Evolutionary conservation across 179 eudicot species (phyloP).

Genomic region (Amaranthus tricolor): DNA sequence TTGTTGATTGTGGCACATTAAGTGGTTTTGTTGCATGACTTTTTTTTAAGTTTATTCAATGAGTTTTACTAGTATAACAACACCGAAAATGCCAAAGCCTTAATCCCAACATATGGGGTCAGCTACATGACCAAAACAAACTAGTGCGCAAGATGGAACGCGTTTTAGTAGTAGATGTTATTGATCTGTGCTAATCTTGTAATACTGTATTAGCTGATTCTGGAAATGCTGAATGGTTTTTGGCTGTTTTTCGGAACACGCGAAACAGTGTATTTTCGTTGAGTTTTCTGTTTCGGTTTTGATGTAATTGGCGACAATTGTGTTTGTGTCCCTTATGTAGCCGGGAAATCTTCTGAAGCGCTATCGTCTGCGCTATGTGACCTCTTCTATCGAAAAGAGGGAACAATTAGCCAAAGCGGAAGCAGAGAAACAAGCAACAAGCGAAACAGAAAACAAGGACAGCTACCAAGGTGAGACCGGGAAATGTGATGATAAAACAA

Average conservation of each 20-base stretch:
- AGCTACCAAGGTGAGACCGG: constrained; percentile 18
- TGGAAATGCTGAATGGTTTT: not conserved
- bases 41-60: too few species aligned
- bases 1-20: too few species aligned
- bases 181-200: too few species aligned
- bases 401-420: constrained; percentile 44
- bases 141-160: too few species aligned
- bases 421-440: constrained; percentile 30
- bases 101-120: too few species aligned
- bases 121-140: too few species aligned
- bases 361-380: constrained; percentile 58
- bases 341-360: constrained; percentile 58
- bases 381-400: constrained; percentile 81
- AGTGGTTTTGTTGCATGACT: too few species aligned
- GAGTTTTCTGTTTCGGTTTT: not conserved
- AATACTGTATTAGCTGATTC: constrained; percentile 3
- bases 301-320: not conserved
- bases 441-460: constrained; percentile 24
- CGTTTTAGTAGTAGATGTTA: too few species aligned
- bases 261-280: not conserved
- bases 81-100: too few species aligned
- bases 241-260: constrained; percentile 24
- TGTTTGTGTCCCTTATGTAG: constrained; percentile 34
- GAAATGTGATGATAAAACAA: constrained; percentile 31
- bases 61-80: too few species aligned